Conservation (phyloP, 2,329 filamentous ascomycete species). For the Dactylellina leptospora region DNA sequence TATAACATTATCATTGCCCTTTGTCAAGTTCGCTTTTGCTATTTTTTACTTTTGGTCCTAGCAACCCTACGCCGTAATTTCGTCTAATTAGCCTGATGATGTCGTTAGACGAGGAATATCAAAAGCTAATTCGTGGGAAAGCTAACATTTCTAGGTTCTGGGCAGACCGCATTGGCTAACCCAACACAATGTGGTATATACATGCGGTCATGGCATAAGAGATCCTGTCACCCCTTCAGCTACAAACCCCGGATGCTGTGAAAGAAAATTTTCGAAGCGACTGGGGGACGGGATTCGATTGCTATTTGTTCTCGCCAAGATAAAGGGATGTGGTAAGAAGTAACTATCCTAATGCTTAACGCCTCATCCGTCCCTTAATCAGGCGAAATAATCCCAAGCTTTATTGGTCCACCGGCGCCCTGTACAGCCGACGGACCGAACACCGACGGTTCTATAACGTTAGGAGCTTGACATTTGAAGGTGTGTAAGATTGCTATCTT, state of each 20-base stretch:
- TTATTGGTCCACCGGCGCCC: not conserved
- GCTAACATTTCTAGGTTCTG: constrained; percentile 22
- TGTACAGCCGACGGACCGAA: constrained; percentile 53
- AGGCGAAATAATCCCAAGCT: constrained; percentile 41
- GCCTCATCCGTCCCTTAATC: constrained; percentile 46
- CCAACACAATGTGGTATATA: constrained; percentile 44
- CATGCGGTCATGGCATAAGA: constrained; percentile 25
- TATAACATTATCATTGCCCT: constrained; percentile 18
- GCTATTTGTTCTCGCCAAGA: constrained; percentile 25
- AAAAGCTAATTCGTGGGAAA: constrained; percentile 44
- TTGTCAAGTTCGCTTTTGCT: constrained; percentile 40
- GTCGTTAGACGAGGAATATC: constrained; percentile 19
- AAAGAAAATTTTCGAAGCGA: constrained; percentile 30
- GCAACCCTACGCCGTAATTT: constrained; percentile 35
- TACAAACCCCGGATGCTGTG: constrained; percentile 18
- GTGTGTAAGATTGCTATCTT: constrained; percentile 27
- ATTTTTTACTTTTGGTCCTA: constrained; percentile 38
- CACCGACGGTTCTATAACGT: constrained; percentile 50
- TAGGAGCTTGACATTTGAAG: constrained; percentile 17
- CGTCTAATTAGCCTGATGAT: constrained; percentile 53
- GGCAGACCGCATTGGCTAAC: constrained; percentile 23
- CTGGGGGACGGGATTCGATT: constrained; percentile 18
- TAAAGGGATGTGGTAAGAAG: constrained; percentile 23
- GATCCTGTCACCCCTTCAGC: constrained; percentile 17
- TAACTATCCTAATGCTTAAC: constrained; percentile 22